Base-by-base conservation (phyloP, 768 basidiomycete genomes). In the Amanita muscaria region DNA sequence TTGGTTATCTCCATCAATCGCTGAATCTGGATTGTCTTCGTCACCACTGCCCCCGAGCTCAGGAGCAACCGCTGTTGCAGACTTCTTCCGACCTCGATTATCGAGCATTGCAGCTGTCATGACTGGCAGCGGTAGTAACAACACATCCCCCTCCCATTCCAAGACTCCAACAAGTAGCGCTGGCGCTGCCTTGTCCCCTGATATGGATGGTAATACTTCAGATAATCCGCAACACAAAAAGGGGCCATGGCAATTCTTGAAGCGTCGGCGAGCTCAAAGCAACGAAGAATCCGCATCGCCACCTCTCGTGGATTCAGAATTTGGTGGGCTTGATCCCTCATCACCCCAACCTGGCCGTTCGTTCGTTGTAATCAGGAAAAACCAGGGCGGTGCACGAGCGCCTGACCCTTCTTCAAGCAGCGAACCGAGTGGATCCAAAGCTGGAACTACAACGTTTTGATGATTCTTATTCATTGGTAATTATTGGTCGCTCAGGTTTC, bases 291-390 rank as follows among this genome's bases (percentile, higher is more conserved):
- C 62, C 5, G 47, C 52, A 3, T 58, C 53, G 25, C 46, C 61
- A 21, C 51, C 54, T 19, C 45, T 59, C 7, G 53, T 64, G n/a
- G 67, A 65, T 29, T 54, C 56, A 48, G 64, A 70, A 47, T 40
- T 68, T 40, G 56, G 67, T 45, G 58, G 62, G 49, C 31, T 62
- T 22, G 48, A 45, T 19, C 37, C 35, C 12, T 47, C 61, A 32
- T 50, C 62, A 14, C 55, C 62, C 21, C 65, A 62, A 47, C 69
- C 63, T 34, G 70, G 62, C 50, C 63, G 76, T 52, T 82, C 80
- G 22, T 85, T 85, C 50, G 81, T 84, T 15, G 82, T 85, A 25
- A 75, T 83, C 39, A 70, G 80, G n/a, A 79, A 78, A 57, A 68
- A 73, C 21, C 71, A 69, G 52, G 53, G 59, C n/a, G 60, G 64